Evolutionary conservation across 2,329 filamentous ascomycete species (phyloP).

Genomic region (Ceratocystis albifundus): DNA sequence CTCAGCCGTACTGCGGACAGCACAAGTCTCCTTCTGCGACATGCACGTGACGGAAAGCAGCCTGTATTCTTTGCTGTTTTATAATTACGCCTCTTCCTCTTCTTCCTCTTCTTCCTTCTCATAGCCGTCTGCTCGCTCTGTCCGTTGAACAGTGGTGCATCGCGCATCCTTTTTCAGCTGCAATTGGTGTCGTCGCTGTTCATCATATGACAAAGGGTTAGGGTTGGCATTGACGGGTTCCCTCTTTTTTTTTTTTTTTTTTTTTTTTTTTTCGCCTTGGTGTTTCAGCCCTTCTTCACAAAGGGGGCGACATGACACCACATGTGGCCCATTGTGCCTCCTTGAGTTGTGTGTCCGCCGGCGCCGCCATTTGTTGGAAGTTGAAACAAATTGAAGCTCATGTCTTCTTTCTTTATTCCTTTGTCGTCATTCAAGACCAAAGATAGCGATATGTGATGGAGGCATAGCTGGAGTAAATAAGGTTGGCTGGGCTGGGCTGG

Average conservation of each 20-base stretch:
- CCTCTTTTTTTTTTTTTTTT: no score
- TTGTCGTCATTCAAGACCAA: neutral
- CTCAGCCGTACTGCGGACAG: no score
- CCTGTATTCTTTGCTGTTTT: no score
- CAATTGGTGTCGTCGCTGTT: neutral
- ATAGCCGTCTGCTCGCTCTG: neutral
- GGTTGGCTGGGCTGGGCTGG: neutral
- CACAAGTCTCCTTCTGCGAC: no score
- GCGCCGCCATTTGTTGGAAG: neutral
- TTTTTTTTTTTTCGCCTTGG: neutral
- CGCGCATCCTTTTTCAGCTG: constrained; percentile 8
- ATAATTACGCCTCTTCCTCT: neutral
- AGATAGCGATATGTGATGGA: neutral
- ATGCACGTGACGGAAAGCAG: no score
- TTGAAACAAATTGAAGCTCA: constrained; percentile 5
- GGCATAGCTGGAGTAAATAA: neutral
- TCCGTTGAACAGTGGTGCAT: no score
- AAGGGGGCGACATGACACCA: neutral
- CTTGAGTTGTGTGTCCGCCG: neutral
- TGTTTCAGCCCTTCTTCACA: neutral
- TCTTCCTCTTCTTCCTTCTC: neutral
- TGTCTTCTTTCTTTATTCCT: neutral
- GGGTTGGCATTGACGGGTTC: neutral
- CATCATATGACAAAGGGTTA: neutral
- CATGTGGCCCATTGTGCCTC: neutral